These are phyloP conservation scores for Ilex asprella DNA, from an alignment of 257 asterid species.

Conservation along the genomic window DNA sequence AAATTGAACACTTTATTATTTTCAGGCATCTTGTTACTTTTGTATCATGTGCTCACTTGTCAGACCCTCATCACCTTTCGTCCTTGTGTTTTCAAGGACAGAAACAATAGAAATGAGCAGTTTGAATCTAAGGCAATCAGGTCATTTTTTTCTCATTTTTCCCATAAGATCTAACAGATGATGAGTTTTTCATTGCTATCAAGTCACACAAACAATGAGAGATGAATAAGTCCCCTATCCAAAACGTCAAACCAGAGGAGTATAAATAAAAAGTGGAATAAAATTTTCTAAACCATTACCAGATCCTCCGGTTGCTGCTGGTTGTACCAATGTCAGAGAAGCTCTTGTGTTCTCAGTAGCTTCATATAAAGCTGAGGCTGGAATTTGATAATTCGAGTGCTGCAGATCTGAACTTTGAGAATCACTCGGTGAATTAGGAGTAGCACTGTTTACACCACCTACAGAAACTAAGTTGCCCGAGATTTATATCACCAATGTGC, in stretches of 20 bases:
- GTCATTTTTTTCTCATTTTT: background rate
- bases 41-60: too few species aligned
- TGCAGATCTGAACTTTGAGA: slow-evolving; percentile 47
- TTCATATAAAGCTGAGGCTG: slow-evolving; percentile 67
- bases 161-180: background rate
- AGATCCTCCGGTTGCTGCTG: slow-evolving; percentile 37
- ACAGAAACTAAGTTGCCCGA: background rate
- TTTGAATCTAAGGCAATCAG: too few species aligned
- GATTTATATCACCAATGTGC: too few species aligned
- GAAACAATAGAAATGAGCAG: too few species aligned
- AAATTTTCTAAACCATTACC: slow-evolving; percentile 17
- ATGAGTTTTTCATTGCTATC: background rate
- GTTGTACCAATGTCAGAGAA: slow-evolving; percentile 19
- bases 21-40: too few species aligned
- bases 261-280: background rate
- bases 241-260: background rate
- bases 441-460: slow-evolving; percentile 30
- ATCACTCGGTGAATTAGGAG: slow-evolving; percentile 24
- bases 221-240: background rate
- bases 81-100: too few species aligned
- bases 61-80: too few species aligned
- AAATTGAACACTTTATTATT: too few species aligned
- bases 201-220: background rate
- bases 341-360: slow-evolving; percentile 25
- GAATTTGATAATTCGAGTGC: slow-evolving; percentile 54